Evolutionary conservation across 306 rosid genomes (phyloP).

Genomic region (Vachellia pachyceras): DNA sequence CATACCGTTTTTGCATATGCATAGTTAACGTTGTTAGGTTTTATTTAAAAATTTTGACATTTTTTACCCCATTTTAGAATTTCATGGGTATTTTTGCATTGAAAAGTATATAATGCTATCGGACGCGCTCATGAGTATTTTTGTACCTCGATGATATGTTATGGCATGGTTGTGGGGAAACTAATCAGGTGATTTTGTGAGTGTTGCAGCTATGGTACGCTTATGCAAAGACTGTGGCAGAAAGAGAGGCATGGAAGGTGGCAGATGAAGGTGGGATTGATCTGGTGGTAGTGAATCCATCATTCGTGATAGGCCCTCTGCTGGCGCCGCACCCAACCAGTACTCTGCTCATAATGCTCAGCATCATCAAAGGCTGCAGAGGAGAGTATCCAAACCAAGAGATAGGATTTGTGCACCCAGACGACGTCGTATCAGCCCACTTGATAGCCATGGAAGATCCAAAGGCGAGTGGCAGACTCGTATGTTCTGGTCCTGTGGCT

Average conservation of each 20-base stretch:
- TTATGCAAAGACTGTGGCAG: constrained; percentile 77
- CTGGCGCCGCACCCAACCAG: constrained; percentile 87
- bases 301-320: constrained; percentile 80
- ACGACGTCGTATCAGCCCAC: constrained; percentile 82
- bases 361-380: constrained; percentile 58
- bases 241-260: constrained; percentile 77
- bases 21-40: no score
- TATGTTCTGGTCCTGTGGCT: constrained; percentile 80
- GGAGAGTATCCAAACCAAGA: constrained; percentile 77
- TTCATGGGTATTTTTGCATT: no score
- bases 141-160: no score
- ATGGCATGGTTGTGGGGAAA: no score
- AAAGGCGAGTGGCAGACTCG: constrained; percentile 71
- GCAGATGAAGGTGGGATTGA: constrained; percentile 67
- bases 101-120: no score
- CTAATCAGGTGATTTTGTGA: no score
- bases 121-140: no score
- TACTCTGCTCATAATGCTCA: constrained; percentile 57
- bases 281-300: constrained; percentile 80
- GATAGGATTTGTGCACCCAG: constrained; percentile 83
- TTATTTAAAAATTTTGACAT: no score
- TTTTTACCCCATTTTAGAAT: no score
- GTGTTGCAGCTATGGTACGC: constrained; percentile 85
- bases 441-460: constrained; percentile 73
- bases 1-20: no score